Percentiles rank a stretch among this genome's conserved stretches.
phyloP scores from a whole-genome alignment of 768 basidiomycete species.

The Tylopilus sp. region DNA sequence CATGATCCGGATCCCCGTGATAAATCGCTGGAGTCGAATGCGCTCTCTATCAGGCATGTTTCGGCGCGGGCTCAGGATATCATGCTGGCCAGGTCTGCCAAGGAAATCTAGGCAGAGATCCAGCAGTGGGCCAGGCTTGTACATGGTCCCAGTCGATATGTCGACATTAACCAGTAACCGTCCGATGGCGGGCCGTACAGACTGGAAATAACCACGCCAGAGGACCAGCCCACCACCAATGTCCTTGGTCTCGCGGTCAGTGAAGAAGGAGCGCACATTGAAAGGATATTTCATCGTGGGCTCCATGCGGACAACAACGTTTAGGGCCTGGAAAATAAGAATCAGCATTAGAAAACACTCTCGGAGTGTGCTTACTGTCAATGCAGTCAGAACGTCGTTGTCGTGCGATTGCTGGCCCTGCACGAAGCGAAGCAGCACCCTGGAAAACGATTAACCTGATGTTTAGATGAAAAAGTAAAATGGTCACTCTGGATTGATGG shows the following conservation, averaged over 20 bases:
- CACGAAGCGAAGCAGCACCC: constrained; percentile 63
- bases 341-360: not conserved
- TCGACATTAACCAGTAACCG: constrained; percentile 72
- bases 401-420: constrained; percentile 64
- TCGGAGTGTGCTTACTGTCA: constrained; percentile 44
- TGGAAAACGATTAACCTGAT: constrained; percentile 26
- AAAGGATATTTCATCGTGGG: constrained; percentile 66
- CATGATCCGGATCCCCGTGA: constrained; percentile 49
- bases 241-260: constrained; percentile 45
- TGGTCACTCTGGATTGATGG: constrained; percentile 53
- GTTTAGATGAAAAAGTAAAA: constrained; percentile 19
- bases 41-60: constrained; percentile 51
- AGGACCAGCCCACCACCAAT: constrained; percentile 65
- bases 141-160: constrained; percentile 76
- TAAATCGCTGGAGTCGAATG: constrained; percentile 51
- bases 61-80: constrained; percentile 37
- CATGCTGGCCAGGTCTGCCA: constrained; percentile 27
- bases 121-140: constrained; percentile 58
- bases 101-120: constrained; percentile 57
- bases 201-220: constrained; percentile 83
- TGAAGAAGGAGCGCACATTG: constrained; percentile 75
- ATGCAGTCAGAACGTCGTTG: constrained; percentile 61
- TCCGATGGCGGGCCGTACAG: constrained; percentile 63
- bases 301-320: constrained; percentile 73
- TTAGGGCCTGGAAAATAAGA: constrained; percentile 50